phyloP scores from a whole-genome alignment of 2,329 filamentous ascomycete genomes.

The Stenocarpella maydis region DNA sequence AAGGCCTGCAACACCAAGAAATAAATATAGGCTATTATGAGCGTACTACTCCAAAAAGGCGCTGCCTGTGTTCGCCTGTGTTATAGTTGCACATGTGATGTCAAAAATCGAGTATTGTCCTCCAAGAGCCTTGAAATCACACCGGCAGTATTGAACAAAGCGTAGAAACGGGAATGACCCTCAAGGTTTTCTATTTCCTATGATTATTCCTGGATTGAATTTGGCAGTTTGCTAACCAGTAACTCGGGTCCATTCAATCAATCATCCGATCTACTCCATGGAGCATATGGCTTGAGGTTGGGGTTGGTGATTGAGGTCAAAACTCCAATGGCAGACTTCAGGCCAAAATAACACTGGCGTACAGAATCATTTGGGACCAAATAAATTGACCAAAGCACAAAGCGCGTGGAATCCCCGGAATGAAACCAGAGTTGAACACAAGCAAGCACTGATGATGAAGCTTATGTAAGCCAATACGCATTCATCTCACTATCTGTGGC shows the following conservation, averaged over 20 bases:
- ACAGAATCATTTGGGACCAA: neutral
- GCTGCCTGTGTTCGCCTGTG: neutral
- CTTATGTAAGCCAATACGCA: slow-evolving; percentile 2
- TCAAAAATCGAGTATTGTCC: neutral
- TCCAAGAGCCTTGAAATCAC: neutral
- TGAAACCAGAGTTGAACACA: neutral
- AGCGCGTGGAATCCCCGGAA: neutral
- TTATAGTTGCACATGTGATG: too few species aligned
- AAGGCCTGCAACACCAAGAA: neutral
- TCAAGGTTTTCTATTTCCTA: neutral
- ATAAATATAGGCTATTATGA: neutral
- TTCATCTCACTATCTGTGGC: neutral
- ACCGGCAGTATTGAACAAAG: neutral
- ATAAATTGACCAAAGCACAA: neutral
- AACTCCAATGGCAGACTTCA: neutral
- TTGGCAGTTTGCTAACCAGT: too few species aligned
- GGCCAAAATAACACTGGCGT: neutral
- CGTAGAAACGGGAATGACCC: too few species aligned
- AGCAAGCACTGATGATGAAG: neutral
- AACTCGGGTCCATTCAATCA: neutral
- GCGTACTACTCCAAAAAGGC: neutral
- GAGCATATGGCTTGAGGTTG: too few species aligned
- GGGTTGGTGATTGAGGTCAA: neutral
- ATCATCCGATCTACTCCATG: neutral
- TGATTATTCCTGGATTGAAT: neutral